Evolutionary conservation across 352 stramenopile genomes (phyloP).

Genomic region (Globisporangium mamillatum): DNA sequence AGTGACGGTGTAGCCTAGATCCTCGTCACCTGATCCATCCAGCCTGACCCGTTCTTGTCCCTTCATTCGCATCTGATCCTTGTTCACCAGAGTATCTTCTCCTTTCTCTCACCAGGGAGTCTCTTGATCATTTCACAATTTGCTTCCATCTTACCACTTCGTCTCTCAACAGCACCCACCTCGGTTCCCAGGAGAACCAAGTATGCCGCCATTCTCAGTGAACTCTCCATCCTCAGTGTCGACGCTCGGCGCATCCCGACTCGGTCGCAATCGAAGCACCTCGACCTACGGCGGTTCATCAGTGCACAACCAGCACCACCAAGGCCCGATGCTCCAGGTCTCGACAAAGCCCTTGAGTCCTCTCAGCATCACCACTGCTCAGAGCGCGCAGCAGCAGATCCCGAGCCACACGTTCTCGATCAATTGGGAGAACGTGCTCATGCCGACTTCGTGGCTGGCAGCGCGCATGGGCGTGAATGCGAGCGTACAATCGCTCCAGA

Average conservation of each 20-base stretch:
- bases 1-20: background rate
- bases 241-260: background rate
- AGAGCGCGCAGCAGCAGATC: background rate
- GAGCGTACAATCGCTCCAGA: constrained; percentile 23
- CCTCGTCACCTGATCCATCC: background rate
- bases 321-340: constrained; percentile 9
- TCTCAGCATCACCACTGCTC: background rate
- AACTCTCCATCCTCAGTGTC: constrained; percentile 10
- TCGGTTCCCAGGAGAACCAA: background rate
- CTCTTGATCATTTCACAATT: background rate
- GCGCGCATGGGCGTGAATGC: constrained; percentile 30
- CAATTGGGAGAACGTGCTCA: constrained; percentile 56
- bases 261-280: constrained; percentile 6
- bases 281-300: background rate
- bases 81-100: background rate
- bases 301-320: background rate
- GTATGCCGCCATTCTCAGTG: constrained; percentile 11
- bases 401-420: constrained; percentile 30
- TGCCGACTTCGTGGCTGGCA: constrained; percentile 37
- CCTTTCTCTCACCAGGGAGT: background rate
- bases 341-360: background rate
- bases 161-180: background rate
- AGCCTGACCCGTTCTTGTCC: background rate
- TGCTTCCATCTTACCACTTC: background rate
- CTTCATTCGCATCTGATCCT: background rate